phyloP scores from a whole-genome alignment of 108 stramenopile genomes.

The Skeletonema menzelii region DNA sequence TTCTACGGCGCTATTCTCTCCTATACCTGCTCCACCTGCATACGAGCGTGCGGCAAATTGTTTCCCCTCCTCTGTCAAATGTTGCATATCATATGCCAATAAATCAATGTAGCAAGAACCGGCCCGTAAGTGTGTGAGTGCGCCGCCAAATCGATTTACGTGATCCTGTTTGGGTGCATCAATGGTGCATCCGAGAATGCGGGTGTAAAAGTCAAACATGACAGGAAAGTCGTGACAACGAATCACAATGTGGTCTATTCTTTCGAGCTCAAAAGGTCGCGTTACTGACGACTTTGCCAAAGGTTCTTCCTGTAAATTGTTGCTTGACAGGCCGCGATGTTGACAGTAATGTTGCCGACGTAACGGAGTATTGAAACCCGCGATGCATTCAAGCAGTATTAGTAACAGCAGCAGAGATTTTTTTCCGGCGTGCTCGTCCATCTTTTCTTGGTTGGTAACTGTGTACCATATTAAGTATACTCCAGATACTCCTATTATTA shows the following conservation, averaged over 20 bases:
- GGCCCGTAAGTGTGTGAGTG: conserved; percentile 52
- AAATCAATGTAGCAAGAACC: conserved; percentile 53
- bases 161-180: conserved; percentile 37
- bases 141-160: conserved; percentile 51
- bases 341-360: neutral
- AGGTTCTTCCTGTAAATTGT: neutral
- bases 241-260: conserved; percentile 52
- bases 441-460: neutral
- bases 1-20: neutral
- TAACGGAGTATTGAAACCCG: neutral
- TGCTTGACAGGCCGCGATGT: neutral
- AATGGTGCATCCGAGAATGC: conserved; percentile 46
- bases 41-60: conserved; percentile 23
- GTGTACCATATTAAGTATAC: too few relatives aligned
- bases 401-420: neutral
- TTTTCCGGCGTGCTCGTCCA: neutral
- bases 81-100: conserved; percentile 31
- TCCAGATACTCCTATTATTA: too few relatives aligned
- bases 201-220: conserved; percentile 57
- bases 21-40: conserved; percentile 33
- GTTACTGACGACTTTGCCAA: neutral
- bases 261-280: conserved; percentile 38
- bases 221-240: conserved; percentile 26
- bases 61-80: conserved; percentile 35
- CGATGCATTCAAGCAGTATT: neutral